Percentiles rank a stretch among this genome's conserved stretches.
Evolutionary conservation across 768 basidiomycete genomes (phyloP).

Genomic region (Xerocomus potaroensis): DNA sequence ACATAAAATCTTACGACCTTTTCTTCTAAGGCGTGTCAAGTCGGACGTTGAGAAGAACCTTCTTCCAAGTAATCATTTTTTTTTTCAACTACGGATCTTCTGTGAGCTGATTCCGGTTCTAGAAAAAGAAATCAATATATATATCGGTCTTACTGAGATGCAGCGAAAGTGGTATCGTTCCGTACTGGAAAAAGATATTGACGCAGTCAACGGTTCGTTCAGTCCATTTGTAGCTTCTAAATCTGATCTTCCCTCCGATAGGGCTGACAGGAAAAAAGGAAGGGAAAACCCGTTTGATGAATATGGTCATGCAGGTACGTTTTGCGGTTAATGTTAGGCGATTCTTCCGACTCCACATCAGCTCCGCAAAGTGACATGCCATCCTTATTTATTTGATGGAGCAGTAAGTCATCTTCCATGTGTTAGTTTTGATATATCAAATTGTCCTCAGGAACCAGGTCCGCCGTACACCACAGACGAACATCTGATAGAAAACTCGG

Average conservation of each 20-base stretch:
- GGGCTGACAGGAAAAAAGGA: conserved; percentile 96
- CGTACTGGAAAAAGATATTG: conserved; percentile 96
- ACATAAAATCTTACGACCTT: conserved; percentile 94
- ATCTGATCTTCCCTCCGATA: conserved; percentile 23
- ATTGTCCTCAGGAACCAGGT: conserved; percentile 71
- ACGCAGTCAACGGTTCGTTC: conserved; percentile 86
- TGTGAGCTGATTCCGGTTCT: conserved; percentile 3
- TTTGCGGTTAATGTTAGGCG: not conserved
- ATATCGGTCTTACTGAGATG: conserved; percentile 95
- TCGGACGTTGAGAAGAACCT: conserved; percentile 95
- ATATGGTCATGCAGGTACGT: conserved; percentile 97
- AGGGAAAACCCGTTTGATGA: conserved; percentile 95
- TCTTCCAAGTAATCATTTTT: conserved; percentile 63
- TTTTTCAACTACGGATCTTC: not conserved
- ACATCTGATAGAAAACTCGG: conserved; percentile 89
- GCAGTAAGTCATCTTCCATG: conserved; percentile 47
- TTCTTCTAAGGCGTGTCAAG: conserved; percentile 92
- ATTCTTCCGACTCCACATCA: conserved; percentile 4
- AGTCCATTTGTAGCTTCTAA: not conserved
- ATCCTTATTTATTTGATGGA: conserved; percentile 90
- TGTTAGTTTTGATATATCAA: not conserved
- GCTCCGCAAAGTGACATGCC: conserved; percentile 84
- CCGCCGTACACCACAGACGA: conserved; percentile 98
- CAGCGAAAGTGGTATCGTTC: conserved; percentile 97
- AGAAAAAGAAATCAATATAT: conserved; percentile 99